Percentiles rank a stretch among this genome's conserved stretches.
Evolutionary conservation across 2,329 filamentous ascomycete genomes (phyloP).

Genomic region (Colletotrichum viniferum): DNA sequence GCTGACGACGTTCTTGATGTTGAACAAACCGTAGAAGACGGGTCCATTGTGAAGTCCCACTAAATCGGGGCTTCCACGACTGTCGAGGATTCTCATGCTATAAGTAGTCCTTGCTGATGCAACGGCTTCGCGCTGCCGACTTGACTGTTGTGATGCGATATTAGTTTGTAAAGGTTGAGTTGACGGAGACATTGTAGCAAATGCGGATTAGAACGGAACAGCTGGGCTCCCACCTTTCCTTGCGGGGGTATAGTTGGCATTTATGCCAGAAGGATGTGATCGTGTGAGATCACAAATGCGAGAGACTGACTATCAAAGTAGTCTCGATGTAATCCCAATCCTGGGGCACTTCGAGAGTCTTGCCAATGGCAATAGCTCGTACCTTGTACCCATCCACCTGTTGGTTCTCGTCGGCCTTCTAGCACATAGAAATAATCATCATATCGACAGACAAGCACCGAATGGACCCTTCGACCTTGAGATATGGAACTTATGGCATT

Average conservation of each 20-base stretch:
- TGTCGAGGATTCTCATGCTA: neutral
- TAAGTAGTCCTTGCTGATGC: neutral
- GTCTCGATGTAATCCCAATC: neutral
- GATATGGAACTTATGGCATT: slow-evolving; percentile 50
- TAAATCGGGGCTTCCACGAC: neutral
- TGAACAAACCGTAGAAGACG: slow-evolving; percentile 6
- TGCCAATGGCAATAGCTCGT: slow-evolving; percentile 19
- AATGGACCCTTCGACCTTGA: slow-evolving; percentile 46
- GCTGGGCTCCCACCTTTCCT: neutral
- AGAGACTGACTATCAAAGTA: slow-evolving; percentile 1
- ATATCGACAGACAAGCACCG: slow-evolving; percentile 40
- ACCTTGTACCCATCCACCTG: slow-evolving; percentile 3
- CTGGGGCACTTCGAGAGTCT: slow-evolving; percentile 1
- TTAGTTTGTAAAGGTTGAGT: neutral
- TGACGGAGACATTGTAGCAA: neutral
- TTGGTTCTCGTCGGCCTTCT: neutral
- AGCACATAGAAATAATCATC: neutral
- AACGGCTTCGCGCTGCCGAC: neutral
- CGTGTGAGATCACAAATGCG: neutral
- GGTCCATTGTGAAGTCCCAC: slow-evolving; percentile 16
- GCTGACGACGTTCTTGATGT: neutral
- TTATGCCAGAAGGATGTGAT: neutral
- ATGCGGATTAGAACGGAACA: neutral
- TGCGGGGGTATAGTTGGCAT: neutral
- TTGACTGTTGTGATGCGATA: neutral